Conservation (phyloP, 2,329 filamentous ascomycete species). For the Tolypocladium amazonense region DNA sequence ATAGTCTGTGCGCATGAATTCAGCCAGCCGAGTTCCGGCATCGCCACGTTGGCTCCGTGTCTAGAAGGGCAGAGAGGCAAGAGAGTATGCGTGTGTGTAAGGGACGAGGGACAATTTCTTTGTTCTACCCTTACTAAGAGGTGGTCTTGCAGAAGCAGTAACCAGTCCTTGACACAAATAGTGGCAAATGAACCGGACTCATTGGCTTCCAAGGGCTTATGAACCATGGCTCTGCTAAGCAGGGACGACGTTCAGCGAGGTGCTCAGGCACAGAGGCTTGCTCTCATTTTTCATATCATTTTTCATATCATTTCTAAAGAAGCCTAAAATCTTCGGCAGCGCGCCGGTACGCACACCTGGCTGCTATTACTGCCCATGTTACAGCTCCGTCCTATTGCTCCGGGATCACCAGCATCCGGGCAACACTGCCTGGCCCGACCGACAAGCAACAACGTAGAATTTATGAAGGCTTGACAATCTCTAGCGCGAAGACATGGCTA, state of each 20-base stretch:
- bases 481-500: too few relatives aligned
- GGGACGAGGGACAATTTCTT: not conserved
- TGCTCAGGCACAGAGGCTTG: not conserved
- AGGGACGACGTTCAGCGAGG: not conserved
- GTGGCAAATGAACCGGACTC: too few relatives aligned
- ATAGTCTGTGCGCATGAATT: not conserved
- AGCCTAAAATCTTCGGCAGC: not conserved
- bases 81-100: too few relatives aligned
- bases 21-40: not conserved
- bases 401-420: not conserved
- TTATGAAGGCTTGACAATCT: not conserved
- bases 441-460: not conserved
- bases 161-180: too few relatives aligned
- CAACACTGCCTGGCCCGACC: not conserved
- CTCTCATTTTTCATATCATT: not conserved
- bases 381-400: not conserved
- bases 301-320: not conserved
- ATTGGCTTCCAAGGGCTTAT: too few relatives aligned
- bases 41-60: not conserved
- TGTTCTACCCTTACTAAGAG: too few relatives aligned
- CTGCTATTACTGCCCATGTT: not conserved
- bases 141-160: too few relatives aligned
- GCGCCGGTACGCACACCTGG: too few relatives aligned
- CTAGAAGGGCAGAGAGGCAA: too few relatives aligned
- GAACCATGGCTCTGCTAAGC: too few relatives aligned